Evolutionary conservation across 345 rosid species (phyloP), one percentile per base, ranked within the genome.

Genomic region (Citrus inodora): DNA sequence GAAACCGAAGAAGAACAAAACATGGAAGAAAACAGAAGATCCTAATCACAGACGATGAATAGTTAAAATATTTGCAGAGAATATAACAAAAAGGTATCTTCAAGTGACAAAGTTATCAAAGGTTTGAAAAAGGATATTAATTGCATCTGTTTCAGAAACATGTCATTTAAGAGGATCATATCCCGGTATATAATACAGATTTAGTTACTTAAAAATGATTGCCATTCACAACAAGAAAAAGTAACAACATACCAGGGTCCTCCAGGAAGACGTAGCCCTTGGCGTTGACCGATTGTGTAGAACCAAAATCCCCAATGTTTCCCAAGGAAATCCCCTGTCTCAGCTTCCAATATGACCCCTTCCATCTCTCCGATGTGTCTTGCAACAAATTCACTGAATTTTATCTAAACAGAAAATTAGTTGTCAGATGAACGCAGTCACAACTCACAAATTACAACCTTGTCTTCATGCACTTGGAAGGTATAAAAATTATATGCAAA

Each of bases 251-350:
- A 95, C 99, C 99, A 93, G 22, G 99, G 99, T n/a, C 99, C 99
- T 73, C 97, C 99, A 55, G 98, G 93, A 70, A 95, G 93, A 64
- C 94, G 91, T 67, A 95, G 86, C 27, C 99, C 99, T 81, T 93
- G 99, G n/a, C 97, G 94, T 83, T 95, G 98, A 86, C 98, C 99
- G 74, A 88, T 90, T 24, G 98, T 95, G 85, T 95, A 93, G 83
- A 95, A 92, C 99, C 99, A 95, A 86, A 92, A 95, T n/a, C 99
- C 99, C 0, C 90, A 79, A 85, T 93, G 99, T 71, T 72, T 80
- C 68, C 99, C 99, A 30, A 95, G 92, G 82, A 89, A 92, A 84
- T 92, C 94, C 27, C 99, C 99, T 3, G 94, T 87, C 87, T 95
- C 99, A 7, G 98, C 97, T 87, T 95, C 99, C 84, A 95, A 73